Conservation (phyloP, 1,284 basidiomycete genomes). For the Schizopora paradoxa region DNA sequence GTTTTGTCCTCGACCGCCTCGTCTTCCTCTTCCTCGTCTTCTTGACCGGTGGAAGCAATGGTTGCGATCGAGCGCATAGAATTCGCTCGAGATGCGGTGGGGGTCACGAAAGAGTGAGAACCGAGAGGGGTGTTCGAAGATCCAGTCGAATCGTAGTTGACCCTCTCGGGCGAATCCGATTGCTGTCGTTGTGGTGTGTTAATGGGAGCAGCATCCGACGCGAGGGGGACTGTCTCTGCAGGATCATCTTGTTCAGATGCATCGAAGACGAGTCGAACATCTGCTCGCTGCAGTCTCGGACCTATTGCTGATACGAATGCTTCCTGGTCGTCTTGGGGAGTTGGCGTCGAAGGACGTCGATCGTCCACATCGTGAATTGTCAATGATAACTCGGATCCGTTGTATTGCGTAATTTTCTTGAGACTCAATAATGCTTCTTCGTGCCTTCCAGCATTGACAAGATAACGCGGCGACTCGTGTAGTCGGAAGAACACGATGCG, state of each 20-base stretch:
- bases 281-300: not conserved
- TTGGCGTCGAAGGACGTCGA: conserved; percentile 19
- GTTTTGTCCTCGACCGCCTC: no score
- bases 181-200: conserved; percentile 13
- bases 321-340: conserved; percentile 1
- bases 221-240: conserved; percentile 10
- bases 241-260: conserved; percentile 9
- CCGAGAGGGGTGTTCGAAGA: conserved; percentile 35
- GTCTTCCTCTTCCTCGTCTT: conserved; percentile 10
- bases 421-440: conserved; percentile 80
- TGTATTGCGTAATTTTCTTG: conserved; percentile 78
- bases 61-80: not conserved
- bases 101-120: conserved; percentile 32
- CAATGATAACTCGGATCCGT: conserved; percentile 66
- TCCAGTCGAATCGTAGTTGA: conserved; percentile 37
- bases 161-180: conserved; percentile 20
- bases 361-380: conserved; percentile 71
- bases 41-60: not conserved
- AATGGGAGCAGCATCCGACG: conserved; percentile 23
- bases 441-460: conserved; percentile 78
- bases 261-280: conserved; percentile 19
- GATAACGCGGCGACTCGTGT: conserved; percentile 89
- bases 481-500: conserved; percentile 87
- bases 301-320: conserved; percentile 8
- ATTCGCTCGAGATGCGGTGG: conserved; percentile 14